These are phyloP conservation scores for Earliella scabrosa DNA, from an alignment of 1,284 basidiomycete genomes.

Conservation along the genomic window DNA sequence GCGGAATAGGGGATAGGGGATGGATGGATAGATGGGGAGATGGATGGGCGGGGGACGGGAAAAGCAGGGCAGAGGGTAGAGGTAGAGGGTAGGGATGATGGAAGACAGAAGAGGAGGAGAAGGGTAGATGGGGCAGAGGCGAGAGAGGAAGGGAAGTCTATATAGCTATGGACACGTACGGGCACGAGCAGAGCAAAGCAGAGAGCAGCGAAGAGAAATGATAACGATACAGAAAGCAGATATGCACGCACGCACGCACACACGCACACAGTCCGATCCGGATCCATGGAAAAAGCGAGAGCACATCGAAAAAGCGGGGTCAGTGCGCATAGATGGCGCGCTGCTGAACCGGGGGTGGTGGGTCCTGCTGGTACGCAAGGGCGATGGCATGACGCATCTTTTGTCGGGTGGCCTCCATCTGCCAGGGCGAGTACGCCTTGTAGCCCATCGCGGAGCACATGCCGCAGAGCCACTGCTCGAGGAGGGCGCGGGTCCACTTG, in stretches of 20 bases:
- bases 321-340: conserved; percentile 1
- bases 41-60: neutral
- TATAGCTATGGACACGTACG: too few relatives aligned
- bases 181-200: neutral
- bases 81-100: neutral
- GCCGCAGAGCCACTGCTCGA: conserved; percentile 57
- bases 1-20: neutral
- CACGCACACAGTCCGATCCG: neutral
- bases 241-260: neutral
- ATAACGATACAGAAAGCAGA: conserved; percentile 24
- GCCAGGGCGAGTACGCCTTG: conserved; percentile 44
- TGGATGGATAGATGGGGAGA: neutral
- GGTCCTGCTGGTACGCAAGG: conserved; percentile 25
- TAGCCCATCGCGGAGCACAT: conserved; percentile 65
- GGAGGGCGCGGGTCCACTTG: conserved; percentile 53
- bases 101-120: neutral
- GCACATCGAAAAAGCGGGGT: neutral
- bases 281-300: too few relatives aligned
- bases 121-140: too few relatives aligned
- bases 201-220: conserved; percentile 6
- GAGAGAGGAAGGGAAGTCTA: too few relatives aligned
- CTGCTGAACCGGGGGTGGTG: neutral
- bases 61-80: conserved; percentile 8
- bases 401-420: conserved; percentile 46
- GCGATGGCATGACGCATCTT: conserved; percentile 54